These are phyloP conservation scores for Epicoccum sorghinum DNA, from an alignment of 2,329 filamentous ascomycete species.

Conservation along the genomic window DNA sequence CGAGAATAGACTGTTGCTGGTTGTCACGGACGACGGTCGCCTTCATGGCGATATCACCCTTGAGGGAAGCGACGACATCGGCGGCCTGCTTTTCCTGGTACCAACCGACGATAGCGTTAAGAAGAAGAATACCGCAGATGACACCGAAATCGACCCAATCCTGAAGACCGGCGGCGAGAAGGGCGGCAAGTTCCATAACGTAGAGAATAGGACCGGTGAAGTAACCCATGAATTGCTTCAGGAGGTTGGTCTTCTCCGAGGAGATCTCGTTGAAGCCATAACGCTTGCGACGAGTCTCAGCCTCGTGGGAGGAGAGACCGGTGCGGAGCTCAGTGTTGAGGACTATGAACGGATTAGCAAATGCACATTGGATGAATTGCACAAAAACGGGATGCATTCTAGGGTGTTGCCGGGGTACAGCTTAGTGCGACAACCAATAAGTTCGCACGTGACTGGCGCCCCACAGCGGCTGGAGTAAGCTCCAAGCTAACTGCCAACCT, in stretches of 20 bases:
- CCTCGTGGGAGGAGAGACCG: constrained; percentile 65
- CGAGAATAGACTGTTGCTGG: constrained; percentile 70
- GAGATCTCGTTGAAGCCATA: constrained; percentile 74
- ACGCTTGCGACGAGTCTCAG: constrained; percentile 69
- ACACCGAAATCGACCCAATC: constrained; percentile 79
- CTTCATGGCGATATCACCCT: constrained; percentile 81
- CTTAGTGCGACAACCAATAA: constrained; percentile 11
- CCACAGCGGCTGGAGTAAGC: constrained; percentile 21
- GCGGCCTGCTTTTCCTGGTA: constrained; percentile 83
- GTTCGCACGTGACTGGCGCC: constrained; percentile 25
- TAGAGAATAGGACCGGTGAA: constrained; percentile 79
- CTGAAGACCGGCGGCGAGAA: constrained; percentile 74
- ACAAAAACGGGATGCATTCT: constrained; percentile 11
- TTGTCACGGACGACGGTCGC: constrained; percentile 71
- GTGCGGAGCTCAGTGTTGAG: constrained; percentile 69
- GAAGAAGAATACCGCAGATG: constrained; percentile 75
- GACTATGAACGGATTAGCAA: constrained; percentile 52
- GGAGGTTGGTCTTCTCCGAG: constrained; percentile 76
- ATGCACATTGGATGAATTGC: neutral
- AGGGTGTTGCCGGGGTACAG: constrained; percentile 5
- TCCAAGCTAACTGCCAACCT: constrained; percentile 5
- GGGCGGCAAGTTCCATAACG: constrained; percentile 78
- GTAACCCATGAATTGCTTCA: constrained; percentile 76
- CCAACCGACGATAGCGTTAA: constrained; percentile 79
- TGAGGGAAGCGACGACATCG: constrained; percentile 69